Base-by-base conservation (phyloP, 2,329 filamentous ascomycete genomes). In the Sporothrix luriei region DNA sequence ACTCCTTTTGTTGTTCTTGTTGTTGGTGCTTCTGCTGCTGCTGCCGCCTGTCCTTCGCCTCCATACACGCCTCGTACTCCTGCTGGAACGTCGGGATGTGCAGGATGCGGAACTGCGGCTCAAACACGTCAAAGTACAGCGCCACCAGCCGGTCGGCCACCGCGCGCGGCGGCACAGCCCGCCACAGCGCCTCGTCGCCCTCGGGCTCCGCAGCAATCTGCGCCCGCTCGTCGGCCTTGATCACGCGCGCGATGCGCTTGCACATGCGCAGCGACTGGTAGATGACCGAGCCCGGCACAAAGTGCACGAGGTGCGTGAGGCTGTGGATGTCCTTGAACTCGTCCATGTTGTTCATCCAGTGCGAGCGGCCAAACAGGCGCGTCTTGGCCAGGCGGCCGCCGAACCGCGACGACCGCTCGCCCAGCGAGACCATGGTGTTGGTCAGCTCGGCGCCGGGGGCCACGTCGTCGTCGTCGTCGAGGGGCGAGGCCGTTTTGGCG, bases 51-150 rank as follows among this genome's bases (percentile, higher is more conserved):
- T 43, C 40, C 7, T 33, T 21, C 9, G 1, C 40, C 1, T 13
- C 75, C 82, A 82, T 84, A 74, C 81, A 84, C 13, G 75, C 72
- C 29, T 80, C 78, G 73, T 87, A 88, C 51, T 87, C 83, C 5
- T 78, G 78, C 40, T 80, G 77, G 71, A 88, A 88, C 0, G 82
- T 83, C 0, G 85, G 85, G 1, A 85, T 74, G 74, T 88, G 83
- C 33, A 89, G 71, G 26, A 88, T 80, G 2, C 87, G 82, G 69
- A 84, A 80, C 19, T 83, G 81, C 0, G 82, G 82, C 73, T 88
- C 86, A 55, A 85, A 82, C 0, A 82, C 82, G 61, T 84, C 78
- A 26, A 89, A 77, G 76, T 88, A 88, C 19, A 80, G 76, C 19
- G 84, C 79, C 16, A 87, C 77, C 0, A 88, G 79, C 64, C 81